Evolutionary conservation across 2,329 filamentous ascomycete genomes (phyloP).

Genomic region (Tolypocladium guangdongense): DNA sequence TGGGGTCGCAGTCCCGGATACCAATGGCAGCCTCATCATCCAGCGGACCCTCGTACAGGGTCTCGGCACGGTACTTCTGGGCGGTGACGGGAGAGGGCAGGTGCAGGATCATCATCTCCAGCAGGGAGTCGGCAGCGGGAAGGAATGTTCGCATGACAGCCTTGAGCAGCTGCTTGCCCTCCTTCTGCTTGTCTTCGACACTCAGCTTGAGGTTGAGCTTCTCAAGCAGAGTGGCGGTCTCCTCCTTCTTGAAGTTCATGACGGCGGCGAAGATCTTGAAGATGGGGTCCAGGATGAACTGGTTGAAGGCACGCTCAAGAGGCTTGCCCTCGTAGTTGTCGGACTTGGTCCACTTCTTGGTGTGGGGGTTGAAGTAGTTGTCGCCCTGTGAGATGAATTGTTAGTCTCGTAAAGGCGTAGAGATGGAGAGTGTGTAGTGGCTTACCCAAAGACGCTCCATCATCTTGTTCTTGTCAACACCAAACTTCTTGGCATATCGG

Average conservation of each 20-base stretch:
- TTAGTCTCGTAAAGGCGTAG: background rate
- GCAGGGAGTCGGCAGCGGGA: slow-evolving; percentile 90
- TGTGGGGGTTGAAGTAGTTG: slow-evolving; percentile 99
- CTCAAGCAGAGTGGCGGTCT: slow-evolving; percentile 68
- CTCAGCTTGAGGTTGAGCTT: slow-evolving; percentile 94
- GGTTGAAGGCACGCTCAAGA: slow-evolving; percentile 98
- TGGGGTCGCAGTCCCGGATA: slow-evolving; percentile 97
- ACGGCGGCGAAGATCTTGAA: slow-evolving; percentile 96
- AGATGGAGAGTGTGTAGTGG: background rate
- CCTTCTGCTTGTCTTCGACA: slow-evolving; percentile 77
- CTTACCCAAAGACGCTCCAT: slow-evolving; percentile 98
- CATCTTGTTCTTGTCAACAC: slow-evolving; percentile 99
- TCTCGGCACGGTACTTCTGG: slow-evolving; percentile 96
- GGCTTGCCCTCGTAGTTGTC: slow-evolving; percentile 72
- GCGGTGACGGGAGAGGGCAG: slow-evolving; percentile 91
- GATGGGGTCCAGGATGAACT: slow-evolving; percentile 99
- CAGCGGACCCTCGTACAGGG: slow-evolving; percentile 91
- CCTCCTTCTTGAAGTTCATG: slow-evolving; percentile 98
- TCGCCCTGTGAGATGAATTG: slow-evolving; percentile 48
- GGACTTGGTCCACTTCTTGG: slow-evolving; percentile 99
- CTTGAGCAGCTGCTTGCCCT: slow-evolving; percentile 98
- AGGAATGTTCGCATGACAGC: slow-evolving; percentile 98
- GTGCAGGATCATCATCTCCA: slow-evolving; percentile 99
- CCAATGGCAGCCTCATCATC: slow-evolving; percentile 90
- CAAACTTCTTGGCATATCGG: slow-evolving; percentile 99